phyloP scores from a whole-genome alignment of 768 basidiomycete species.

The Mycena latifolia region DNA sequence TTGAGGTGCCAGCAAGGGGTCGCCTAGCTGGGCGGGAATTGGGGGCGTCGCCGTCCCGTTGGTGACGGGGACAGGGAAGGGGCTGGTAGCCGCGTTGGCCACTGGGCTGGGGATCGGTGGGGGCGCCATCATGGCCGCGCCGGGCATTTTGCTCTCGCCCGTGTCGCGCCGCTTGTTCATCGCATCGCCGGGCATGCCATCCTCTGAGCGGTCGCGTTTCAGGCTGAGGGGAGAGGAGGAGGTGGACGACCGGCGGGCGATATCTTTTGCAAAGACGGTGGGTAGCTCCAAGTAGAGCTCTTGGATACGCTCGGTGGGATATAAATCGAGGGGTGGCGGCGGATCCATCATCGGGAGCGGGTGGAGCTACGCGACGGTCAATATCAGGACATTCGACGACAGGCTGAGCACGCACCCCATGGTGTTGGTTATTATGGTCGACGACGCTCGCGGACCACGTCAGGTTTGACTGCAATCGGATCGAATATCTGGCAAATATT shows the following conservation, averaged over 20 bases:
- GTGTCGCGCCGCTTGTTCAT: constrained; percentile 77
- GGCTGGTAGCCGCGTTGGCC: constrained; percentile 32
- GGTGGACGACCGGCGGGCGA: constrained; percentile 53
- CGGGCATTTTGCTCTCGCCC: constrained; percentile 66
- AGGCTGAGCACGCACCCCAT: constrained; percentile 52
- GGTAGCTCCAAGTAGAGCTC: constrained; percentile 75
- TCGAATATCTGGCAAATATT: constrained; percentile 60
- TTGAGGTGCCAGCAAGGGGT: constrained; percentile 10
- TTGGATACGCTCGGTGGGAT: constrained; percentile 70
- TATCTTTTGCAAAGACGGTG: constrained; percentile 71
- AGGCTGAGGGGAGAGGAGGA: constrained; percentile 57
- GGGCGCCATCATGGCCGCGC: constrained; percentile 57
- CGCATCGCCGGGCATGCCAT: constrained; percentile 50
- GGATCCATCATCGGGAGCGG: constrained; percentile 70
- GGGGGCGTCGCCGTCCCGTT: constrained; percentile 36
- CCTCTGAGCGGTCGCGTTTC: constrained; percentile 74
- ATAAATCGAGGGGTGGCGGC: constrained; percentile 63
- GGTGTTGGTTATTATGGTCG: constrained; percentile 60
- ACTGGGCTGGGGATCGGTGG: constrained; percentile 48
- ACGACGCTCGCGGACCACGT: constrained; percentile 78
- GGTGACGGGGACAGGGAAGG: constrained; percentile 46
- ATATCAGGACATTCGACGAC: constrained; percentile 31
- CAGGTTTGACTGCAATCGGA: constrained; percentile 77
- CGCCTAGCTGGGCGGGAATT: not conserved
- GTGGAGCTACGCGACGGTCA: constrained; percentile 43